These are phyloP conservation scores for Ulvella scutata DNA, from an alignment of 139 green algal genomes.

Conservation along the genomic window DNA sequence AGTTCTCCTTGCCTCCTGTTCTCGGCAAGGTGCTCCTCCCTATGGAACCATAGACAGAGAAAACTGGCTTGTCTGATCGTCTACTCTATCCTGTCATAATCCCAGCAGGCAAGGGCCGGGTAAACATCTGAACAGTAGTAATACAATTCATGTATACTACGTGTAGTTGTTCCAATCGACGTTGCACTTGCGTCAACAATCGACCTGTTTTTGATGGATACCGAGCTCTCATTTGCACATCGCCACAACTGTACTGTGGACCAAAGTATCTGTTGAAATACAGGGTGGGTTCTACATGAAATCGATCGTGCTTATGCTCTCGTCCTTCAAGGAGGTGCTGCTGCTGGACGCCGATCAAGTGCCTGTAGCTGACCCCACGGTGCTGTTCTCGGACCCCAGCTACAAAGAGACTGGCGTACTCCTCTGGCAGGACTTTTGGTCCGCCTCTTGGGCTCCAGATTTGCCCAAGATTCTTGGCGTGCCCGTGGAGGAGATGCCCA, in stretches of 20 bases:
- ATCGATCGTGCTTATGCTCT: not conserved
- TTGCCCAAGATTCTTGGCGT: not conserved
- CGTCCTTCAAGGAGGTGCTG: slow-evolving; percentile 15
- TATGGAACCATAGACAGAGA: too few species aligned
- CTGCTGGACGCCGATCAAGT: slow-evolving; percentile 20
- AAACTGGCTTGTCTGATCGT: too few species aligned
- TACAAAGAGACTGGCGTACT: slow-evolving; percentile 8
- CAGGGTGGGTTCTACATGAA: slow-evolving; percentile 7
- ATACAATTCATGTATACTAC: too few species aligned
- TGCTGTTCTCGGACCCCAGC: slow-evolving; percentile 6
- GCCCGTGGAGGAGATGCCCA: not conserved
- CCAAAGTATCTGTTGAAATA: too few species aligned
- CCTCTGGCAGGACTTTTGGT: slow-evolving; percentile 19
- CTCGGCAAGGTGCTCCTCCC: not conserved
- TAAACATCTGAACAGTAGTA: too few species aligned
- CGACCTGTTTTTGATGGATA: too few species aligned
- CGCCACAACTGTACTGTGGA: too few species aligned
- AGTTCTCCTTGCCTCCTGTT: not conserved
- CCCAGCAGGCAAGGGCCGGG: too few species aligned
- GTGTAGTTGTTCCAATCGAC: too few species aligned
- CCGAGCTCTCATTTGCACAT: too few species aligned
- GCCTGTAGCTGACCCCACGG: slow-evolving; percentile 10
- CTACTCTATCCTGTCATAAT: too few species aligned
- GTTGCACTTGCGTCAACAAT: too few species aligned
- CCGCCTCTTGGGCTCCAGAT: not conserved